Base-by-base conservation (phyloP, 164 flowering plant genomes). In the Cinnamomum chago region DNA sequence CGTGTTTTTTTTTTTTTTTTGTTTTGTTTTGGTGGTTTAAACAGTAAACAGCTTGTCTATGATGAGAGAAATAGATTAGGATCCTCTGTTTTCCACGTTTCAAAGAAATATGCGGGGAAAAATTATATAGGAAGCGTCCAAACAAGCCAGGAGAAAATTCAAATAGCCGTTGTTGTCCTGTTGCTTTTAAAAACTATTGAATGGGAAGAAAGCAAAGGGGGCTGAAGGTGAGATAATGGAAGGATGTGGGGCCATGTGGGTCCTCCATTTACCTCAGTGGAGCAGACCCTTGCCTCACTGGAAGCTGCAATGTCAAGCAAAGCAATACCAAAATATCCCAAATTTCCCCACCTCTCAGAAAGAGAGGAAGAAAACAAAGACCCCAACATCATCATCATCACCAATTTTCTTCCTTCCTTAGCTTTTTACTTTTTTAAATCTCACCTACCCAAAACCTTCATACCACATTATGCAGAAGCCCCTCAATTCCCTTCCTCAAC, bases 261-360 rank as follows among this genome's bases (percentile, higher is more conserved):
- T 58, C 82, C 87, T 79, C 77, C 77, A 76, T 30, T 70, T 78
- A 65, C 72, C 40, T 81, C 58, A 85, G 88, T 83, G 86, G 88
- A 89, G 85, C 30, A 72, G 72, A 73, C 64, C 76, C 72, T 73
- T 25, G 68, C 64, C 55, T 70, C 70, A 58, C 40, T 80, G 87
- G 85, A 90, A 82, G 83, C 87, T 87, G 90, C 85, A 84, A 71
- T 83, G 82, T 73, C 80, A 90, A 90, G 94, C 94, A 88, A 88
- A 87, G 85, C 80, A 72, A 86, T 60, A 69, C 52, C 50, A 80
- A 80, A 68, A 81, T 28, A 60, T 76, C 79, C 62, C 78, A n/a
- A 55, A 28, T 76, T 71, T 83, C 82, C 83, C 85, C 82, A 83
- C 82, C 77, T 30, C 72, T 65, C 66, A 70, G 33, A 51, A 60